A percentile compares a stretch with the other conserved stretches of the same genome.
phyloP scores from a whole-genome alignment of 1,284 basidiomycete species.

The Coniferiporia sulphurascens region DNA sequence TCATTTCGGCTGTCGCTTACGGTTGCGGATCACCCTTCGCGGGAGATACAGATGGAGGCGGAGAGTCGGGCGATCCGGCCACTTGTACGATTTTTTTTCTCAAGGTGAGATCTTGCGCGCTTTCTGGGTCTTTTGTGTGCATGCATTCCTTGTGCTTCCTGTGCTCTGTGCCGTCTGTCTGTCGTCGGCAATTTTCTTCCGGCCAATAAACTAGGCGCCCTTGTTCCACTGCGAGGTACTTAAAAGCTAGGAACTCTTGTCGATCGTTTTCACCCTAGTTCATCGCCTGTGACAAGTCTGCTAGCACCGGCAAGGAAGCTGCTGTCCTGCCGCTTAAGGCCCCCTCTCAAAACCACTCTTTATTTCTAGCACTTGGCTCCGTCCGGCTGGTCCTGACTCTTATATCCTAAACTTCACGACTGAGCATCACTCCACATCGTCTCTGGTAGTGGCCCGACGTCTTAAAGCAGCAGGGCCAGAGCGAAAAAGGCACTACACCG shows the following conservation, averaged over 20 bases:
- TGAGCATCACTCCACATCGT: not conserved
- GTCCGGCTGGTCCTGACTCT: not conserved
- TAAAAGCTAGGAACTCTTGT: not conserved
- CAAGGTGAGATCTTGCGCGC: not conserved
- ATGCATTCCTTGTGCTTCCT: not conserved
- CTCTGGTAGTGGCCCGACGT: not conserved
- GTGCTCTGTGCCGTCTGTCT: not conserved
- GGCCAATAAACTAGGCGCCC: not conserved
- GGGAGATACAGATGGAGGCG: not conserved
- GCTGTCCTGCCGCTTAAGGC: not conserved
- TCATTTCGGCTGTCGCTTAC: not conserved
- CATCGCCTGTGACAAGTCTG: not conserved
- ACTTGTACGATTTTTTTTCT: not conserved
- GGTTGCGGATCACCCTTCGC: not conserved
- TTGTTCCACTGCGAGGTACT: slow-evolving; percentile 4
- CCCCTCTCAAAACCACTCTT: not conserved
- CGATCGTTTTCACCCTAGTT: not conserved
- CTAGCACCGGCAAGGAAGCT: not conserved
- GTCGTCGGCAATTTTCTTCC: not conserved
- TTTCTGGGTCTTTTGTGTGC: not conserved
- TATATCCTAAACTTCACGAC: not conserved
- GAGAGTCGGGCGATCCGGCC: slow-evolving; percentile 6
- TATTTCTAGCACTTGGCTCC: not conserved
- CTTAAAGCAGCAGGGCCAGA: not conserved
- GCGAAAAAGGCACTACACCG: not conserved